phyloP scores from a whole-genome alignment of 2,329 filamentous ascomycete genomes.

The Corynespora cassiicola region DNA sequence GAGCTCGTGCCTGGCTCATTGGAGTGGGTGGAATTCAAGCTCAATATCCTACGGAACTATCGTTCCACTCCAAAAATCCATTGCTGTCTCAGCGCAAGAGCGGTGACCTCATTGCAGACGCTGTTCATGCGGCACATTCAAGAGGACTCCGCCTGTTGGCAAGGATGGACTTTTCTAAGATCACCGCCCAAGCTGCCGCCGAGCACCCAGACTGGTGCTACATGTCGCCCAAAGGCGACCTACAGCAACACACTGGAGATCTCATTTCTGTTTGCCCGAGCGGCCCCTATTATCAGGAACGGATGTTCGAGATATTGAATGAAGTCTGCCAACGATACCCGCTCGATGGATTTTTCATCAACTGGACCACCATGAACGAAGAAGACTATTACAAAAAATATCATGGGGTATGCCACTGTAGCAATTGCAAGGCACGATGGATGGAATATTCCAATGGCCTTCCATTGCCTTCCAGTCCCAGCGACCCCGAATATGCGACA shows the following conservation, averaged over 20 bases:
- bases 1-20: conserved; percentile 4
- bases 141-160: too few relatives aligned
- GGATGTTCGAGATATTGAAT: conserved; percentile 2
- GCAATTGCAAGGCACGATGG: neutral
- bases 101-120: conserved; percentile 2
- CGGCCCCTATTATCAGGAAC: conserved; percentile 4
- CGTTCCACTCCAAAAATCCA: conserved; percentile 2
- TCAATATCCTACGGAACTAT: conserved; percentile 4
- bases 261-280: conserved; percentile 2
- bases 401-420: conserved; percentile 3
- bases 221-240: conserved; percentile 2
- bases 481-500: neutral
- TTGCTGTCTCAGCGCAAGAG: neutral
- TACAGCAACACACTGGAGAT: conserved; percentile 1
- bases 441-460: neutral
- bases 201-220: conserved; percentile 2
- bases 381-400: conserved; percentile 2
- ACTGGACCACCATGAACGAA: conserved; percentile 3
- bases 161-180: conserved; percentile 4
- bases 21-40: conserved; percentile 6
- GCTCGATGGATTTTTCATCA: conserved; percentile 2
- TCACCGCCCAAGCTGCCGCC: conserved; percentile 1
- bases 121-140: conserved; percentile 1
- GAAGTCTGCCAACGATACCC: neutral
- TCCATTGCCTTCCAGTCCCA: too few relatives aligned